Evolutionary conservation across 208 protist species (phyloP).

Genomic region (Jaenimonas drosophilae): DNA sequence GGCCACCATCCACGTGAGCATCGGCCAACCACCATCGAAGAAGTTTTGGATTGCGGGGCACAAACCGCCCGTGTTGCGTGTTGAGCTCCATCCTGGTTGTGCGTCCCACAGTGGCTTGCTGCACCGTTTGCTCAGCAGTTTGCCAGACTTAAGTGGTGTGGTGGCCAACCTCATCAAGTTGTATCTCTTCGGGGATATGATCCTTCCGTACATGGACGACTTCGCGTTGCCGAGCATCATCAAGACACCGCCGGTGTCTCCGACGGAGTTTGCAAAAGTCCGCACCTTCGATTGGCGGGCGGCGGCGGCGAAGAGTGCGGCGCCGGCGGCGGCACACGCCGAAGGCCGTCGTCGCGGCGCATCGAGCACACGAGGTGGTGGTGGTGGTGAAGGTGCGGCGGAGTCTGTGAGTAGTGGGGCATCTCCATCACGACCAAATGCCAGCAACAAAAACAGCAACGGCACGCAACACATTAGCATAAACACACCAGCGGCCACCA

Average conservation of each 20-base stretch:
- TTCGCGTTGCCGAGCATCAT: slow-evolving; percentile 69
- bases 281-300: slow-evolving; percentile 48
- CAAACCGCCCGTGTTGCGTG: slow-evolving; percentile 34
- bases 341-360: background rate
- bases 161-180: slow-evolving; percentile 59
- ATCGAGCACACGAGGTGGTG: background rate
- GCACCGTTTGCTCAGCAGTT: slow-evolving; percentile 57
- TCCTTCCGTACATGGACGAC: slow-evolving; percentile 79
- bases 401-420: background rate
- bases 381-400: background rate
- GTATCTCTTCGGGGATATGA: slow-evolving; percentile 64
- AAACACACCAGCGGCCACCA: too few species aligned
- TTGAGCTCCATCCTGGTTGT: slow-evolving; percentile 54
- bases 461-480: too few species aligned
- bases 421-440: too few species aligned
- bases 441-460: background rate
- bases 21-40: slow-evolving; percentile 76
- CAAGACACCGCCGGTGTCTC: slow-evolving; percentile 29
- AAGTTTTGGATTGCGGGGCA: slow-evolving; percentile 77
- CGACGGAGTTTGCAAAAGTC: slow-evolving; percentile 13
- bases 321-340: slow-evolving; percentile 2
- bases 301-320: slow-evolving; percentile 30
- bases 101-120: slow-evolving; percentile 44
- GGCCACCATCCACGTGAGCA: slow-evolving; percentile 58
- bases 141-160: slow-evolving; percentile 65